Evolutionary conservation across 306 rosid species (phyloP), one percentile per base, ranked within the genome.

Genomic region (Pterocarpus santalinus): DNA sequence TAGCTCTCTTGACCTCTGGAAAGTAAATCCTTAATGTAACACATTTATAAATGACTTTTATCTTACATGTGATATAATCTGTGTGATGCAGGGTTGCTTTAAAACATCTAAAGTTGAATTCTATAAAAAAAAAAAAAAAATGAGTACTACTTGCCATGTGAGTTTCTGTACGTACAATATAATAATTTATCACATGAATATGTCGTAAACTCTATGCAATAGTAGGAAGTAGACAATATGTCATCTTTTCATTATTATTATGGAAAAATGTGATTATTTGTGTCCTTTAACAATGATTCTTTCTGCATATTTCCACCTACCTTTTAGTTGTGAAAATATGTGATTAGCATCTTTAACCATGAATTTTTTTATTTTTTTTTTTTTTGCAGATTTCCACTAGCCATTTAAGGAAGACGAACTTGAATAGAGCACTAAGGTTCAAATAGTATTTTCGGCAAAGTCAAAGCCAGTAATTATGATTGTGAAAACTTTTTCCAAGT

Each of bases 101-200:
- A 79, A 92, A 90, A 81, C 97, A 92, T 80, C 80, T 90, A 86
- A 92, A 90, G 88, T 69, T 92, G 82, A 94, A 90, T 51, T 90
- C 90, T n/a, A 6, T 89, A 22, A 22, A 22, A 22, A 22, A 22
- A 56, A 56, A 92, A 92, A 90, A 92, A 90, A 86, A 87, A 82
- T 15, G 97, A 92, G 56, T 89, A 92, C 80, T 92, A 94, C 90
- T 83, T 92, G 80, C 94, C 97, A 69, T 90, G 97, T 92, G 78
- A 81, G 94, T 90, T 81, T 53, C 81, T 61, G 57, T 57, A 38
- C 67, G 61, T 38, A 47, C 17, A 65, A n/a, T 65, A 55, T 28
- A 11, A 22, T 22, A 22, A 38, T 43, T 73, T 30, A 2, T 69
- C 57, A 13, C 32, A n/a, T 53, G 56, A 78, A 35, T 65, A 9